Base-by-base conservation (phyloP, 169 alveolate genomes). In the Prorocentrum cordatum region DNA sequence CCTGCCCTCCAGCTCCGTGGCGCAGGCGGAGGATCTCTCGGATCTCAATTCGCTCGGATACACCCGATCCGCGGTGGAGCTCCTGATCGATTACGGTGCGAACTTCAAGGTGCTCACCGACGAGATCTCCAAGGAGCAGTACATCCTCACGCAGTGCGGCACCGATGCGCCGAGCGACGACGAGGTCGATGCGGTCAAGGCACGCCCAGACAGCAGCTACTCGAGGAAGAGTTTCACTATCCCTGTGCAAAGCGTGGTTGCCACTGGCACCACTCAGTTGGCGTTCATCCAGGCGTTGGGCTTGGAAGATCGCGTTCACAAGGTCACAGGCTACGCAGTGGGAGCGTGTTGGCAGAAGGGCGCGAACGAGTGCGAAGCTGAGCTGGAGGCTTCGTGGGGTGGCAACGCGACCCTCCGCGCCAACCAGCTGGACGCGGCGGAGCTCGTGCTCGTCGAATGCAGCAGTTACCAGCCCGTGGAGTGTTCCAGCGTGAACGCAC, bases 301-400 rank as follows among this genome's bases (percentile, higher is more conserved):
- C 2, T 32, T 73, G 24, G 36, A 47, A 26, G 84, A 73, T 35
- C 84, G 70, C 3, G 84, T 73, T 9, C 50, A 24, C n/a, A 29
- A 47, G 22, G 35, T 26, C 14, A 54, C 27, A 18, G 3, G 33
- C 12, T 31, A 1, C 14, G 84, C 84, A 16, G 9, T 31, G 9
- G 47, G 58, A 5, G 35, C 54, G 50, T 73, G 84, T 50, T 73
- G 84, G 84, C 84, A 73, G 36, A 73, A 73, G 84, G 84, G 70
- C 26, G 2, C 22, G 18, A 6, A 32, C 24, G n/a, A n/a, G n/a
- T 72, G 84, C 68, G 67, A 59, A 1, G 22, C 42, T 22, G 2
- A 7, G 24, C 27, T 72, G 39, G 84, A 72, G 31, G 29, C 70
- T 14, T 16, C 54, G 33, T 72, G 82, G 82, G n/a, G 5, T 24